phyloP scores from a whole-genome alignment of 108 stramenopile genomes.

The Conticribra weissflogii region DNA sequence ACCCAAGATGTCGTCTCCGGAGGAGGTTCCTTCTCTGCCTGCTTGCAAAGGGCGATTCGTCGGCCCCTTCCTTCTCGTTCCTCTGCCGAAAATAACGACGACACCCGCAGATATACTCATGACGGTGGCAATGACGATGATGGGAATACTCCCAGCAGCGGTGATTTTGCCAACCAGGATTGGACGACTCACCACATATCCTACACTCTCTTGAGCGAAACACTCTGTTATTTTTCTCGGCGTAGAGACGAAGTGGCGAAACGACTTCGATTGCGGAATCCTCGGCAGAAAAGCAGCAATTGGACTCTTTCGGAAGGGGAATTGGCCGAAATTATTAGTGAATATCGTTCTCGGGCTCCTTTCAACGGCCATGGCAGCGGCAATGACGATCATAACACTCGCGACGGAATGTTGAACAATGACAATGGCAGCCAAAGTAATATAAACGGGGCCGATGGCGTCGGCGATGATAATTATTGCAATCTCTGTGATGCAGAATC shows the following conservation, averaged over 20 bases:
- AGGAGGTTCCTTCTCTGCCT: constrained; percentile 24
- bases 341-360: neutral
- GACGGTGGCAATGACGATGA: neutral
- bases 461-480: neutral
- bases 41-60: constrained; percentile 28
- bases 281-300: too few species aligned
- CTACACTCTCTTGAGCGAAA: too few species aligned
- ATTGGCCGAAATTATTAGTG: neutral
- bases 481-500: too few species aligned
- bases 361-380: neutral
- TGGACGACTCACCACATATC: neutral
- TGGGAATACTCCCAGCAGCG: neutral
- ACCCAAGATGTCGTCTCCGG: constrained; percentile 21
- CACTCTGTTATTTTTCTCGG: too few species aligned
- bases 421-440: neutral
- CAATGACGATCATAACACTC: neutral
- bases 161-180: neutral
- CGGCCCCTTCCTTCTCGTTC: neutral
- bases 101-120: neutral
- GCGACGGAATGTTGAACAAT: neutral
- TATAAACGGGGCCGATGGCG: neutral
- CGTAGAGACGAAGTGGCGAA: too few species aligned
- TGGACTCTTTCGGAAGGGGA: constrained; percentile 11
- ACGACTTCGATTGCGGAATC: too few species aligned
- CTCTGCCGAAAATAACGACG: neutral